Conservation (phyloP, 139 green algal species). For the Haematococcus sp. region DNA sequence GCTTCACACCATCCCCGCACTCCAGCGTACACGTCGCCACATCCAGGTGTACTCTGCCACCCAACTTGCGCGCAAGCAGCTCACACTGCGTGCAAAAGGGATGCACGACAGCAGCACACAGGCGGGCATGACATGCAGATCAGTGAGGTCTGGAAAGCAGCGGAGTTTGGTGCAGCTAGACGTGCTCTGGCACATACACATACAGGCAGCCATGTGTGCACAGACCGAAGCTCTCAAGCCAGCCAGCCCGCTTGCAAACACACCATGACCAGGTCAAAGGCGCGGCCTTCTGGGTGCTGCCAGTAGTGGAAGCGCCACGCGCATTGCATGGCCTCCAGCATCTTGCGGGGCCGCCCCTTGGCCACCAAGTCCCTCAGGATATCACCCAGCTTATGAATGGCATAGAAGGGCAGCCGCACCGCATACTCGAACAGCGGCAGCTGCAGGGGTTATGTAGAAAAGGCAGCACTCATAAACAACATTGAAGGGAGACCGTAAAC, state of each 20-base stretch:
- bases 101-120: no score
- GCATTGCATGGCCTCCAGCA: constrained; percentile 16
- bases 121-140: no score
- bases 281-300: constrained; percentile 5
- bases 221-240: no score
- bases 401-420: constrained; percentile 2
- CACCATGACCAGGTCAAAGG: constrained; percentile 18
- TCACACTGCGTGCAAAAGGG: not conserved
- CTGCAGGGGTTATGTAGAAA: no score
- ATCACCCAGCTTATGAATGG: constrained; percentile 4
- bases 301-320: constrained; percentile 13
- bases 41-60: not conserved
- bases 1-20: not conserved
- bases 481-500: no score
- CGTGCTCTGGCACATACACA: no score
- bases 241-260: no score
- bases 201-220: no score
- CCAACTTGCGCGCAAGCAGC: constrained; percentile 2
- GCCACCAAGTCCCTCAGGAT: not conserved
- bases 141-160: no score
- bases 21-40: constrained; percentile 6
- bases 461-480: no score
- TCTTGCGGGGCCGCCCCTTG: not conserved
- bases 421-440: constrained; percentile 20
- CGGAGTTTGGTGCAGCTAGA: no score